Percentiles rank a stretch among this genome's conserved stretches.
phyloP scores from a whole-genome alignment of 805 yeast species.

The Cyberlindnera misumaiensis region DNA sequence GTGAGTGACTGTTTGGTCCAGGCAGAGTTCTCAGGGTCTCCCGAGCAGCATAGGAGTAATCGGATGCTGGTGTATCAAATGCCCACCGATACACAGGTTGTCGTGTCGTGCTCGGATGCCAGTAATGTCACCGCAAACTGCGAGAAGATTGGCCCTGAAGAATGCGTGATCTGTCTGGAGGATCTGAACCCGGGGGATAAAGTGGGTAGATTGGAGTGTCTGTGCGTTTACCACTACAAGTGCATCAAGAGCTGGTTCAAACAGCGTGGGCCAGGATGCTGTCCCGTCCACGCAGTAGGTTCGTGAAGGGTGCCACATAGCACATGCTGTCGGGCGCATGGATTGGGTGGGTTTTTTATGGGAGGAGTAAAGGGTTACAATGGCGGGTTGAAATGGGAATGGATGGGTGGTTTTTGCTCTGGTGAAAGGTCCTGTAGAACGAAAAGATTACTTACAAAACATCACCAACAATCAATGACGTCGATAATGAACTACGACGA shows the following conservation, averaged over 20 bases:
- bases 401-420: too few relatives aligned
- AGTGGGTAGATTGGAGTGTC: conserved; percentile 87
- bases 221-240: conserved; percentile 87
- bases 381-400: too few relatives aligned
- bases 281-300: conserved; percentile 72
- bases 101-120: conserved; percentile 21
- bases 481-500: conserved; percentile 14
- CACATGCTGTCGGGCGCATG: not conserved
- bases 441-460: too few relatives aligned
- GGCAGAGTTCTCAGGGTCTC: conserved; percentile 59
- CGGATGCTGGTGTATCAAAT: conserved; percentile 77
- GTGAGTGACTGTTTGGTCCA: conserved; percentile 58
- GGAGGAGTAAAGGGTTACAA: too few relatives aligned
- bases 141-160: conserved; percentile 37
- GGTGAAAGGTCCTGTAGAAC: too few relatives aligned
- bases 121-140: conserved; percentile 10
- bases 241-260: conserved; percentile 92
- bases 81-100: conserved; percentile 19
- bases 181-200: conserved; percentile 79
- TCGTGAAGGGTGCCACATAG: conserved; percentile 1
- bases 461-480: not conserved
- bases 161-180: conserved; percentile 93
- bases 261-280: conserved; percentile 75
- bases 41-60: conserved; percentile 53
- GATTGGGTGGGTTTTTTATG: not conserved